Evolutionary conservation across 257 asterid genomes (phyloP).

Genomic region (Solanum phureja): DNA sequence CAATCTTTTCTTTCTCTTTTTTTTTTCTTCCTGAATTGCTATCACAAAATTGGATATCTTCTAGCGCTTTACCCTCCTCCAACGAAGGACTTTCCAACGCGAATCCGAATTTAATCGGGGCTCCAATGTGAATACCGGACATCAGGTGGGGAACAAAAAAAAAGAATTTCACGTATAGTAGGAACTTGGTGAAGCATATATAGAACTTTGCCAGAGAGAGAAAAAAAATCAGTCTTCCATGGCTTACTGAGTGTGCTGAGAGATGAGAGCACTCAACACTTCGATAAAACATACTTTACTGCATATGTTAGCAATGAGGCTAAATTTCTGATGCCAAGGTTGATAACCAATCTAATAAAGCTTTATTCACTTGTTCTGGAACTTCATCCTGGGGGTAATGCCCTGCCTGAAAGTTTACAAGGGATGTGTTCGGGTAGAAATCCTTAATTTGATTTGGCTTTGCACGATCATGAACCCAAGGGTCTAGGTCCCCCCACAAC

Average conservation of each 20-base stretch:
- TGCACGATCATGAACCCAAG: slow-evolving; percentile 73
- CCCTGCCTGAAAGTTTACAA: slow-evolving; percentile 79
- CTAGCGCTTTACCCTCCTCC: too few species aligned
- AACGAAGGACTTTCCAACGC: too few species aligned
- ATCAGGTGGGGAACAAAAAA: too few species aligned
- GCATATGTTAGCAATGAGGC: neutral
- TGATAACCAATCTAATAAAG: slow-evolving; percentile 69
- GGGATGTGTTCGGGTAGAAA: slow-evolving; percentile 50
- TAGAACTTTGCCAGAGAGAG: neutral
- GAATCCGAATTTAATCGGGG: too few species aligned
- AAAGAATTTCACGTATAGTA: neutral
- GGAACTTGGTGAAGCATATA: neutral
- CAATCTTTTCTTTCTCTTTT: neutral
- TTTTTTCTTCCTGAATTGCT: neutral
- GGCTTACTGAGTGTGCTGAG: neutral
- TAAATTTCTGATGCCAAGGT: slow-evolving; percentile 7
- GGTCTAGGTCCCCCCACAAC: slow-evolving; percentile 91
- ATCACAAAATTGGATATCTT: neutral
- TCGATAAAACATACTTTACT: neutral
- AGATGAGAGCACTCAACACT: too few species aligned
- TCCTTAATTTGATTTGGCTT: slow-evolving; percentile 70
- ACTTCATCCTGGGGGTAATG: slow-evolving; percentile 96
- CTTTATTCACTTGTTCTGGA: slow-evolving; percentile 77
- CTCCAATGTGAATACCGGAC: too few species aligned
- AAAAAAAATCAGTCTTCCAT: neutral